Percentiles rank a stretch among this genome's conserved stretches.
Conservation (phyloP, 352 stramenopile species). For the Phytopythium montanum region DNA sequence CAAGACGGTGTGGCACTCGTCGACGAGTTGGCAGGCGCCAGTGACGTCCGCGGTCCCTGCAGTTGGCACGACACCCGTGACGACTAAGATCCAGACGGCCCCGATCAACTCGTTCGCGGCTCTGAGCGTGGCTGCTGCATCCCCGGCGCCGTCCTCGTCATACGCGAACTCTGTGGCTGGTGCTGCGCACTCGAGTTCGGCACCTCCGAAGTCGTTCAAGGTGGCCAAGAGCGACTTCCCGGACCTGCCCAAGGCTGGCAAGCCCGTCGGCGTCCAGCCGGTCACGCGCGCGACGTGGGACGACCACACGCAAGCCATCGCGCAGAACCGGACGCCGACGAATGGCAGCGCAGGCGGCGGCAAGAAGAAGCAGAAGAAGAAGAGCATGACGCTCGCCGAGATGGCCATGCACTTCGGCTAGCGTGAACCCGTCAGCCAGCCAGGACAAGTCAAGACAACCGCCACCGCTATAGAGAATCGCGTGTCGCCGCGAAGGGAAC, state of each 20-base stretch:
- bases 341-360: slow-evolving; percentile 17
- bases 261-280: slow-evolving; percentile 59
- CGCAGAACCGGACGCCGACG: slow-evolving; percentile 37
- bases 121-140: slow-evolving; percentile 28
- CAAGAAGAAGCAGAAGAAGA: slow-evolving; percentile 86
- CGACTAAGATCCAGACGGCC: slow-evolving; percentile 63
- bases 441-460: neutral
- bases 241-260: slow-evolving; percentile 51
- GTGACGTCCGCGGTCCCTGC: slow-evolving; percentile 15
- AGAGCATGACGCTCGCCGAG: slow-evolving; percentile 71
- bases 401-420: slow-evolving; percentile 83
- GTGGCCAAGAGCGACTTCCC: slow-evolving; percentile 75
- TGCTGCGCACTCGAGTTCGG: slow-evolving; percentile 10
- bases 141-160: slow-evolving; percentile 20
- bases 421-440: slow-evolving; percentile 1
- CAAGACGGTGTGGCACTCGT: slow-evolving; percentile 48
- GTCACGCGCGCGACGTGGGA: slow-evolving; percentile 83
- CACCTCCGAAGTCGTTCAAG: slow-evolving; percentile 28
- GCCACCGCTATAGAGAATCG: neutral
- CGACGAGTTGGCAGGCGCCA: slow-evolving; percentile 44
- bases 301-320: slow-evolving; percentile 70
- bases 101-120: slow-evolving; percentile 46
- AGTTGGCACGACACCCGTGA: slow-evolving; percentile 25
- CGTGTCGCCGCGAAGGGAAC: neutral
- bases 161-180: slow-evolving; percentile 14